Base-by-base conservation (phyloP, 495 filamentous ascomycete species). In the Xanthoparmelia taractica region DNA sequence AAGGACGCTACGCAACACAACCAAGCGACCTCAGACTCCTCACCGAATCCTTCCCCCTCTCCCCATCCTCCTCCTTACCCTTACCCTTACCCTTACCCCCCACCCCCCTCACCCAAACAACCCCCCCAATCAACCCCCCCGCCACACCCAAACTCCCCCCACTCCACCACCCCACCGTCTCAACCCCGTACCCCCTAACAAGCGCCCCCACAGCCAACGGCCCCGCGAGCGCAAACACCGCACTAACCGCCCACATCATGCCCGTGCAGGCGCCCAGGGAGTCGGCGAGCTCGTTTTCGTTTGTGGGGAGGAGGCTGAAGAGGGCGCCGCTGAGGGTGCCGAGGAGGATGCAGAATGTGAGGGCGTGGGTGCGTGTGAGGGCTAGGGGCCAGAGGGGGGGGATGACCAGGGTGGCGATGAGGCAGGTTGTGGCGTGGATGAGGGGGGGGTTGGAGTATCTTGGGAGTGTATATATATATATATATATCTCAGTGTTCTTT, bases 181-280 rank as follows among this genome's bases (percentile, higher is more conserved):
- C n/a, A n/a, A n/a, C n/a, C n/a, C n/a, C n/a, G n/a, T n/a, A n/a
- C n/a, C n/a, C n/a, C n/a, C 36, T 40, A 15, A 54, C 43, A 31
- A 65, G 31, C 36, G 47, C 4, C 18, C 77, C 77, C 1, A 69
- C 74, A 52, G 78, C 73, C 31, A 77, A 61, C 8, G 77, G 75
- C 13, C 77, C 77, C 17, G 69, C 66, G 13, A 79, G 68, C 8
- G 73, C 68, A 23, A 72, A 72, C 11, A 70, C 31, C 11, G 77
- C 72, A 17, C 73, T 66, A 37, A 65, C 25, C 23, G 65, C 68
- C 67, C 75, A 79, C 75, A 77, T 75, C 73, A 77, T 78, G n/a
- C 77, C 77, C 27, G 67, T 71, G 75, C 77, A 78, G 52, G 77
- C 74, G 6, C 77, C 77, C 13, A 78, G 54, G 7, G 36, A 61